These are phyloP conservation scores for Crithidia thermophila DNA, from an alignment of 208 protist species.

Conservation along the genomic window DNA sequence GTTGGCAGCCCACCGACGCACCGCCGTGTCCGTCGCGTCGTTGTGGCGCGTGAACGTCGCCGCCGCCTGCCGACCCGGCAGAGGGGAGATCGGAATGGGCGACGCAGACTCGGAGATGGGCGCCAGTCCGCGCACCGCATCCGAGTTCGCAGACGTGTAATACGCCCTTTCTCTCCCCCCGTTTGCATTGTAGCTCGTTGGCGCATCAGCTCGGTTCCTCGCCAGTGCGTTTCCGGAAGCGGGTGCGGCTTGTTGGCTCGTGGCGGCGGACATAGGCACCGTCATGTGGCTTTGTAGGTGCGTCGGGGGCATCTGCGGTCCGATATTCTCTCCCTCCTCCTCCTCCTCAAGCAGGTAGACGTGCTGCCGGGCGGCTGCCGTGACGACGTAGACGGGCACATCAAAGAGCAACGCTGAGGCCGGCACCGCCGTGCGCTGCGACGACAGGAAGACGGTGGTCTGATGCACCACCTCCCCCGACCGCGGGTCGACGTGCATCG, in stretches of 20 bases:
- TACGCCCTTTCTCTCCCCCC: too few relatives aligned
- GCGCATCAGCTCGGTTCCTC: too few relatives aligned
- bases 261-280: too few relatives aligned
- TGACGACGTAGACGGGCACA: constrained; percentile 69
- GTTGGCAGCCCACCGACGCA: neutral
- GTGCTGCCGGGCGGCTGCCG: constrained; percentile 42
- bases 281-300: too few relatives aligned
- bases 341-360: constrained; percentile 70
- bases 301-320: too few relatives aligned
- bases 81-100: neutral
- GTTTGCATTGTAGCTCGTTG: too few relatives aligned
- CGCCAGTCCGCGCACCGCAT: neutral
- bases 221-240: too few relatives aligned
- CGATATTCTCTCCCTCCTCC: neutral
- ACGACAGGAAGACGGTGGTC: constrained; percentile 46
- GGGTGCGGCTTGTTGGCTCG: too few relatives aligned
- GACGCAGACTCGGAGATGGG: neutral
- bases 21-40: neutral
- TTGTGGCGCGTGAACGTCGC: neutral
- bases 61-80: neutral
- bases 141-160: neutral
- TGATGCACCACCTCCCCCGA: constrained; percentile 47
- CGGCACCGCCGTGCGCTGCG: constrained; percentile 25
- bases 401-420: constrained; percentile 55
- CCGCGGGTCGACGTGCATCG: constrained; percentile 46